phyloP scores from a whole-genome alignment of 2,329 filamentous ascomycete species.

The Ramularia endophylla region DNA sequence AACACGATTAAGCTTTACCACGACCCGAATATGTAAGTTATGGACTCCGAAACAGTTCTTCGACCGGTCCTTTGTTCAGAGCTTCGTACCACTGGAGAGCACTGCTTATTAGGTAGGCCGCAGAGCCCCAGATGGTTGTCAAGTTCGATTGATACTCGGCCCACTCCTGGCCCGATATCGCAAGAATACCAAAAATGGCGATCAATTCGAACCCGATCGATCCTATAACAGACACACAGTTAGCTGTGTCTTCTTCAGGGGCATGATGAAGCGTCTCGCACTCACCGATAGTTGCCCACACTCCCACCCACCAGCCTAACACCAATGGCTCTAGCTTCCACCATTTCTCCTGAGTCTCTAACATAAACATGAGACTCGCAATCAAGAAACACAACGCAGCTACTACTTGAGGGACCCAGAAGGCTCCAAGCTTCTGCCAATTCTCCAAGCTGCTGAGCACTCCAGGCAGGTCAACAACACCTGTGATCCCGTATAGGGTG shows the following conservation, averaged over 20 bases:
- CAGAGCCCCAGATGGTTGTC: slow-evolving; percentile 24
- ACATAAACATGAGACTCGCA: slow-evolving; percentile 25
- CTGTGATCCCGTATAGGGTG: slow-evolving; percentile 22
- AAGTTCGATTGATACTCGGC: slow-evolving; percentile 23
- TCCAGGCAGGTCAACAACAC: slow-evolving; percentile 24
- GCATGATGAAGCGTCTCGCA: too few relatives aligned
- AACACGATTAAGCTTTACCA: too few relatives aligned
- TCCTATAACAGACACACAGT: too few relatives aligned
- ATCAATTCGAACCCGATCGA: slow-evolving; percentile 25
- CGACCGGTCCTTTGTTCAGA: slow-evolving; percentile 23
- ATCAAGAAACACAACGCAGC: slow-evolving; percentile 25
- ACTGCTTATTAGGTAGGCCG: slow-evolving; percentile 22
- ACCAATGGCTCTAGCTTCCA: slow-evolving; percentile 19
- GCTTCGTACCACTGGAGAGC: slow-evolving; percentile 28
- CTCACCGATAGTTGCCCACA: slow-evolving; percentile 19
- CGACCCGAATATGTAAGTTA: too few relatives aligned
- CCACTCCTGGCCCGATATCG: slow-evolving; percentile 7
- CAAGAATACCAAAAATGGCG: slow-evolving; percentile 8
- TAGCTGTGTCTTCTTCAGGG: too few relatives aligned
- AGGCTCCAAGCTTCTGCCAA: slow-evolving; percentile 21
- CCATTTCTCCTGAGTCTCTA: slow-evolving; percentile 29
- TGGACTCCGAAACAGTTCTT: slow-evolving; percentile 19
- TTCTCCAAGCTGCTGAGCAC: slow-evolving; percentile 19
- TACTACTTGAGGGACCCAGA: slow-evolving; percentile 27
- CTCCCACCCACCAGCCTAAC: slow-evolving; percentile 29